Evolutionary conservation across 164 flowering plant species (phyloP), one percentile per base, ranked within the genome.

Genomic region (Umbilicus rupestris): DNA sequence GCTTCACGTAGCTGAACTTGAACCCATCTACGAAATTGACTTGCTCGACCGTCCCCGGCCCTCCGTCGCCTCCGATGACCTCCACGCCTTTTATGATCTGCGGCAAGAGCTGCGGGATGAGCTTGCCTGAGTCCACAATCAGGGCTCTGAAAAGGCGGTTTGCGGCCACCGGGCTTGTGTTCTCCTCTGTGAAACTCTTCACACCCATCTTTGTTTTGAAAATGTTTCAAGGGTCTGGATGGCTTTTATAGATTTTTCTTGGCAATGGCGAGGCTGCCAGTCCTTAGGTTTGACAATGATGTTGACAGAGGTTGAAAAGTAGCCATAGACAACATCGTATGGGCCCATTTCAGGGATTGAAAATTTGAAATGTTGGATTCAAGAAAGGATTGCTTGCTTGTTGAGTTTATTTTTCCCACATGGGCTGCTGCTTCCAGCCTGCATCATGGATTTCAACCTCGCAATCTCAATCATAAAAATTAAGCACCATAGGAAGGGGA

Each of bases 1-100:
- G 70, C 67, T 69, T 73, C 44, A 65, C 65, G 4, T 62, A 62
- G 44, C 65, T 62, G 22, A 62, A 33, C 44, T 62, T 62, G 65
- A 62, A 62, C 3, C 65, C 65, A 2, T 62, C 65, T 33, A 29
- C 42, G 33, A 62, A 62, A 28, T 62, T 31, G 11, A 62, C 44
- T 39, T 62, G 41, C 44, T 62, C 44, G 16, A 62, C 12, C 15
- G 42, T 62, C 44, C 65, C 65, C 77, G 63, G 19, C 76, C 88
- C 66, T 87, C 88, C 65, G 24, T 62, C 65, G 15, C 65, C 65
- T 35, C 35, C 44, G 29, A 62, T 62, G 33, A 55, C 60, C 14
- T 62, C 24, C 14, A 62, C 44, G 24, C 65, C 16, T 39, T 62
- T 62, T 31, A 62, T 29, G 28, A 39, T 22, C 14, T 62, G 65